These are phyloP conservation scores for Neofusicoccum umdonicola DNA, from an alignment of 2,329 filamentous ascomycete genomes.

Conservation along the genomic window DNA sequence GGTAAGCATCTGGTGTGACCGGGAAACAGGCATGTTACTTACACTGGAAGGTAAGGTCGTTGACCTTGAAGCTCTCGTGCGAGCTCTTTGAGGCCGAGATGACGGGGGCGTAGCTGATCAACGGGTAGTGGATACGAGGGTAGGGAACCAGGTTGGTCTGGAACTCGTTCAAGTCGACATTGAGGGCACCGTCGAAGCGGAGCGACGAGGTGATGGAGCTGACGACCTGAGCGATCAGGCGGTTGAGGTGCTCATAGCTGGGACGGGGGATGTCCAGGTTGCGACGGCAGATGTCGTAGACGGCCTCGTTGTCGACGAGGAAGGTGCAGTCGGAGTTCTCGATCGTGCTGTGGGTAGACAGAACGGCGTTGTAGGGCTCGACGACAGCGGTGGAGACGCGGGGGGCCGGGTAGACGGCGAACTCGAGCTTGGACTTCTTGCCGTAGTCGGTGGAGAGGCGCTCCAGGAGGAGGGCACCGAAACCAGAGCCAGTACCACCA, in stretches of 20 bases:
- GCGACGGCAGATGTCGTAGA: slow-evolving; percentile 98
- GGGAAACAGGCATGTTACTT: slow-evolving; percentile 32
- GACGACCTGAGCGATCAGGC: slow-evolving; percentile 97
- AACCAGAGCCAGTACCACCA: slow-evolving; percentile 97
- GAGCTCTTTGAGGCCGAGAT: slow-evolving; percentile 93
- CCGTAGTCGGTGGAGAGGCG: slow-evolving; percentile 98
- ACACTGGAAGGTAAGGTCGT: slow-evolving; percentile 74
- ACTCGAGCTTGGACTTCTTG: slow-evolving; percentile 99
- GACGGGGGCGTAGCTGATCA: slow-evolving; percentile 93
- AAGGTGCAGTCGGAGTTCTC: slow-evolving; percentile 99
- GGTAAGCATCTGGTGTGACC: slow-evolving; percentile 57
- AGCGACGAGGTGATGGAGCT: slow-evolving; percentile 98
- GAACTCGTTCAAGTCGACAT: slow-evolving; percentile 99
- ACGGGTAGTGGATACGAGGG: slow-evolving; percentile 98
- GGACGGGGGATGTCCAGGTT: slow-evolving; percentile 97
- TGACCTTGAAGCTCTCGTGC: slow-evolving; percentile 90
- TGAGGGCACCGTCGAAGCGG: slow-evolving; percentile 96
- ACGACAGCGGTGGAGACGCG: slow-evolving; percentile 97
- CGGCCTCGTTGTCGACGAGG: slow-evolving; percentile 99
- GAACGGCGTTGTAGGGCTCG: slow-evolving; percentile 99
- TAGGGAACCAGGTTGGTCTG: slow-evolving; percentile 99
- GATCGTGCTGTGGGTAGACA: slow-evolving; percentile 97
- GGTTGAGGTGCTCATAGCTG: slow-evolving; percentile 98
- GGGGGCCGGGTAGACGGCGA: slow-evolving; percentile 97
- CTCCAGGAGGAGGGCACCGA: slow-evolving; percentile 98